Evolutionary conservation across 768 basidiomycete species (phyloP), one percentile per base, ranked within the genome.

Genomic region (Fomitopsis serialis): DNA sequence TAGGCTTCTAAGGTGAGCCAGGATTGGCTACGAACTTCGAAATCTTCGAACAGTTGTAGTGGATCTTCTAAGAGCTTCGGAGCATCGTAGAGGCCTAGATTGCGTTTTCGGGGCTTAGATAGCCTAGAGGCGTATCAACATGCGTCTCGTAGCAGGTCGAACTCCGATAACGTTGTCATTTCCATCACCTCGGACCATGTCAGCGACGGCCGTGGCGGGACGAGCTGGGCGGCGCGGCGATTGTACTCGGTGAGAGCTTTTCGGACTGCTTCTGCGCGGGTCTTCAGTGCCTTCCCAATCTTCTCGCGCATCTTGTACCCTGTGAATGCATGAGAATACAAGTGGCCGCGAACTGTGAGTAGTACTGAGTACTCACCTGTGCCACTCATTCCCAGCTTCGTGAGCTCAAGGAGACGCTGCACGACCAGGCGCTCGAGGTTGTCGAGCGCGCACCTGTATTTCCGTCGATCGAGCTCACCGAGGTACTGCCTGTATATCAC

Each of bases 261-360:
- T 35, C 51, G 56, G 37, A 75, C 71, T 2, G 73, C 68, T 29
- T 62, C 56, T 2, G 66, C 66, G 7, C 67, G 56, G 8, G 50
- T 51, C 50, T 68, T 61, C 1, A 74, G 54, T 2, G 68, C 66
- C 54, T 73, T 69, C 0, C 65, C 66, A 19, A 75, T 71, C 46
- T 70, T 61, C 10, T 62, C 61, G 1, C 65, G 60, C 51, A 71
- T 54, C 40, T 67, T 68, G 52, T 74, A 74, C 0, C 68, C 73
- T 74, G 9, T 17, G 10, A 21, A 35, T 15, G 19, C 12, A 52
- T n/a, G n/a, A n/a, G n/a, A n/a, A n/a, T n/a, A n/a, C n/a, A n/a
- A n/a, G n/a, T n/a, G n/a, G n/a, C 11, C 11, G 29, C 5, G 29
- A 8, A 40, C 7, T 17, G 22, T 42, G n/a, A 1, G 24, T 19